A percentile compares a stretch with the other conserved stretches of the same genome.
Evolutionary conservation across 2,329 filamentous ascomycete genomes (phyloP).

Genomic region (Pezicula radicicola): DNA sequence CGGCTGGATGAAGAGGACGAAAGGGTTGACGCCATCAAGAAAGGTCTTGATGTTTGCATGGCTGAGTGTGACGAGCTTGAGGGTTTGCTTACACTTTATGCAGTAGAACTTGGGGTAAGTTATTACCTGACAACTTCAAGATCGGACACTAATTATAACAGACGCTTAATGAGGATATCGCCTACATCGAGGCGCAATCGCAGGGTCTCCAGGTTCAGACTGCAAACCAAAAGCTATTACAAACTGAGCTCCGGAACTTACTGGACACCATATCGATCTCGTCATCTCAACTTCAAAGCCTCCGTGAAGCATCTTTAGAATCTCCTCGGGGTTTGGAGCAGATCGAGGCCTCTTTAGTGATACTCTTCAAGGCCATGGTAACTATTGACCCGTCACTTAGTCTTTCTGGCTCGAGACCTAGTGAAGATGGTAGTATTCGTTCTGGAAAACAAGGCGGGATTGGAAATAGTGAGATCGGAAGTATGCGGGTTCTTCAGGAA

Average conservation of each 20-base stretch:
- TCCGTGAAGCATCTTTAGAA: slow-evolving; percentile 72
- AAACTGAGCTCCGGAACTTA: slow-evolving; percentile 84
- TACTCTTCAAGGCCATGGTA: slow-evolving; percentile 86
- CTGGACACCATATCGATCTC: slow-evolving; percentile 90
- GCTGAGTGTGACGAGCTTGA: slow-evolving; percentile 95
- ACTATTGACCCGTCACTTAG: slow-evolving; percentile 86
- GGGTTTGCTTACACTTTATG: slow-evolving; percentile 88
- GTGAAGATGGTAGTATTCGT: slow-evolving; percentile 30
- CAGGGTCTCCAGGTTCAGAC: slow-evolving; percentile 97
- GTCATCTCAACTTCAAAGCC: slow-evolving; percentile 66
- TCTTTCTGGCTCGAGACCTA: slow-evolving; percentile 34
- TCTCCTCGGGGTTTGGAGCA: slow-evolving; percentile 68
- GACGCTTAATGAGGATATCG: slow-evolving; percentile 93
- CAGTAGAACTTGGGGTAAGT: slow-evolving; percentile 85
- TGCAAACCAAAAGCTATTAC: slow-evolving; percentile 88
- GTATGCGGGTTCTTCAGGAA: slow-evolving; percentile 91
- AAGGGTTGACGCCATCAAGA: slow-evolving; percentile 80
- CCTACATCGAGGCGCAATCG: slow-evolving; percentile 95
- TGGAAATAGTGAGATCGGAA: slow-evolving; percentile 54
- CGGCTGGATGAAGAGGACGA: slow-evolving; percentile 85
- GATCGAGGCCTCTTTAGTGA: slow-evolving; percentile 74
- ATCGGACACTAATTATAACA: slow-evolving; percentile 34
- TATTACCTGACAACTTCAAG: slow-evolving; percentile 7
- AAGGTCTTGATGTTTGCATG: slow-evolving; percentile 84
- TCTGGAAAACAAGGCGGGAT: slow-evolving; percentile 38